Evolutionary conservation across 225 moss, liverwort and hornwort genomes (phyloP), one percentile per base, ranked within the genome.

Genomic region (Physcomitrellopsis africana): DNA sequence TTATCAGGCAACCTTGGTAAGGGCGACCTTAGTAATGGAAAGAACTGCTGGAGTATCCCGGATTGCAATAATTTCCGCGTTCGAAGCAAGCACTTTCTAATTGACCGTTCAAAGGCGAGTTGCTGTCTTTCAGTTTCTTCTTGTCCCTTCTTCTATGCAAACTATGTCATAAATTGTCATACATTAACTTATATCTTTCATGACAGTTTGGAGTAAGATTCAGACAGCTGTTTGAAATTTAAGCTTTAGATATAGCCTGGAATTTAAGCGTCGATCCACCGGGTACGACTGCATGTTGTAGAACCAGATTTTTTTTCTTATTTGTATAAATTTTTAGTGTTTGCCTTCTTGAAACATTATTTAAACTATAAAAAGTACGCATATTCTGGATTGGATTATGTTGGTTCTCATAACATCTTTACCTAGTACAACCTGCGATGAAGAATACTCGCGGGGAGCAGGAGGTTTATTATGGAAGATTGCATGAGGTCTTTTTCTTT

Each of bases 31-130:
- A 80, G 89, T 12, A 89, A 65, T 56, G 86, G 87, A 59, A 89
- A 80, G 44, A 89, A 94, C 71, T 90, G 94, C 84, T 94, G 94
- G 94, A 92, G 92, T 78, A 88, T 81, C 74, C 94, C 94, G 44
- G 82, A 87, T 64, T 63, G 90, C 71, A 77, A 73, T 76, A 86
- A 77, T 60, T 92, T 94, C 49, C 86, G 89, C 53, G 92, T 94
- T 62, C 85, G 94, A 60, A 92, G 94, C 91, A 94, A 94, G 82
- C 87, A 83, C 23, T 94, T 92, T 59, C 77, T 94, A 59, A 55
- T 82, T 74, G 94, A 94, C 75, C 84, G 85, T 74, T 92, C 94
- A 2, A 94, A 94, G 89, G 94, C 89, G 54, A 92, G 75, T 64
- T n/a, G 18, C 47, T 43, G 3, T n/a, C 41, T 48, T 65, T 23